phyloP scores from a whole-genome alignment of 371 early-diverging fungal species.

The Basidiobolus meristosporus region DNA sequence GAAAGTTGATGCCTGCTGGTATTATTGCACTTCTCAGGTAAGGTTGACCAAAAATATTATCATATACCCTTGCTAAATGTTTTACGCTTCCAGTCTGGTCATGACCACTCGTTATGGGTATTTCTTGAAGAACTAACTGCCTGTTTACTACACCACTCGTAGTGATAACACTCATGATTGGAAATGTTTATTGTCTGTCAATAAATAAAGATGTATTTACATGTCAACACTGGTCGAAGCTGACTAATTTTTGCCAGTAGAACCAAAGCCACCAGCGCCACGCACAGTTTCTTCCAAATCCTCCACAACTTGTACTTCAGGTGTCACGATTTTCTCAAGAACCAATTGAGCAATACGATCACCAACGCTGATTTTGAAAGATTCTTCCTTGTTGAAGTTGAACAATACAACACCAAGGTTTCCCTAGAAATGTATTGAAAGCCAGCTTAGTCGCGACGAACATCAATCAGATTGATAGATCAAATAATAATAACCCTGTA shows the following conservation, averaged over 20 bases:
- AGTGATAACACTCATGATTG: no score
- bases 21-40: constrained; percentile 24
- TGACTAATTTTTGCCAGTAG: constrained; percentile 66
- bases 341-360: constrained; percentile 97
- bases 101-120: constrained; percentile 12
- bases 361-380: constrained; percentile 65
- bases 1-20: constrained; percentile 45
- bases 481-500: no score
- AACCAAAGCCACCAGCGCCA: constrained; percentile 86
- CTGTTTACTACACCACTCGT: no score
- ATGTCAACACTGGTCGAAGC: not conserved
- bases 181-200: no score
- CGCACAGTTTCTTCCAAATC: constrained; percentile 58
- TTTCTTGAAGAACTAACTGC: no score
- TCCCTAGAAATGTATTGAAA: constrained; percentile 9
- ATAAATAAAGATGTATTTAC: no score
- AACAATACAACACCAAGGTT: constrained; percentile 70
- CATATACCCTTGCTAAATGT: not conserved
- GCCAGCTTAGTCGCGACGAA: constrained; percentile 1
- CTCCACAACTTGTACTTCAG: constrained; percentile 60
- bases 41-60: not conserved
- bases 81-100: constrained; percentile 5
- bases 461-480: constrained; percentile 2
- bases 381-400: constrained; percentile 67
- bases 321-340: constrained; percentile 67